A percentile compares a stretch with the other conserved stretches of the same genome.
These are phyloP conservation scores for Colletotrichum costaricense DNA, from an alignment of 2,329 filamentous ascomycete species.

Conservation along the genomic window DNA sequence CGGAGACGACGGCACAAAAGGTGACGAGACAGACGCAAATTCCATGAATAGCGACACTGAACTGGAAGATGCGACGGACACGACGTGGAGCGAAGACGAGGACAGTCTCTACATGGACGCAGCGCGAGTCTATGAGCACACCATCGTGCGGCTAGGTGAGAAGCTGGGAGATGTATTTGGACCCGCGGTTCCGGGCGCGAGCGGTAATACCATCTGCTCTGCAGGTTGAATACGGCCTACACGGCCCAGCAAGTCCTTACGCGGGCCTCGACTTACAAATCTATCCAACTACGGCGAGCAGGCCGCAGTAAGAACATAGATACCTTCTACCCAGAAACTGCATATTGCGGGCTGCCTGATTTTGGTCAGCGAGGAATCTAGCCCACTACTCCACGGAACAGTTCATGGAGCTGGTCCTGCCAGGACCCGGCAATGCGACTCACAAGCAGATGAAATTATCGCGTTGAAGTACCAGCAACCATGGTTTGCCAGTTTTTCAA, in stretches of 20 bases:
- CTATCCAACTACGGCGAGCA: background rate
- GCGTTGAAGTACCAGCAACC: background rate
- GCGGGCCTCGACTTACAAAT: background rate
- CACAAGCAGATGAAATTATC: background rate
- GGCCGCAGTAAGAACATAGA: too few species aligned
- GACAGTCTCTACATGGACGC: slow-evolving; percentile 72
- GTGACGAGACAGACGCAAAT: slow-evolving; percentile 43
- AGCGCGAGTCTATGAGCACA: slow-evolving; percentile 82
- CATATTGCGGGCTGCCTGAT: background rate
- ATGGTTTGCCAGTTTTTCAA: background rate
- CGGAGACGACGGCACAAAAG: slow-evolving; percentile 47
- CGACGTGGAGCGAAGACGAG: slow-evolving; percentile 53
- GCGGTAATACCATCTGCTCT: background rate
- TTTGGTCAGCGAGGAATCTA: background rate
- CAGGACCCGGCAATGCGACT: background rate
- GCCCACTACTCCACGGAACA: background rate
- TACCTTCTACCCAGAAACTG: background rate
- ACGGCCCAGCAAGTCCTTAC: background rate
- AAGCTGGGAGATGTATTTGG: slow-evolving; percentile 61
- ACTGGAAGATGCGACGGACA: slow-evolving; percentile 46
- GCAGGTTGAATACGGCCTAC: background rate
- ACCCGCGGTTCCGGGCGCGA: background rate
- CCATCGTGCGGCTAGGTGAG: slow-evolving; percentile 79
- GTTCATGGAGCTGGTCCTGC: background rate
- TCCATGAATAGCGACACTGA: slow-evolving; percentile 46